Conservation (phyloP, 192 early-diverging fungal genomes). For the Linnemannia elongata region DNA sequence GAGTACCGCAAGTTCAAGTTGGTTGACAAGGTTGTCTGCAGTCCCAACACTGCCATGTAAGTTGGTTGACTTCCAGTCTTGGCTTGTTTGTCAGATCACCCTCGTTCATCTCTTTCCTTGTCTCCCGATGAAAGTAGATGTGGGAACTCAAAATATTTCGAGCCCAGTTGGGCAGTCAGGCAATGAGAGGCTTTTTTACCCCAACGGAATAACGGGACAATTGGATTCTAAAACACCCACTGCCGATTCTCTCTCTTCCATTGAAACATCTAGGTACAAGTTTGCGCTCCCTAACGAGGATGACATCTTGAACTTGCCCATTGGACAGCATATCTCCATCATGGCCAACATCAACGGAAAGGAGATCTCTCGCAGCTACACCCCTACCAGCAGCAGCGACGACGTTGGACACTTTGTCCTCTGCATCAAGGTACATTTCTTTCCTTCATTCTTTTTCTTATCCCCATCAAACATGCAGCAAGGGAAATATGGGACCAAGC, state of each 20-base stretch:
- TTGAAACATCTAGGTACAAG: slow-evolving; percentile 73
- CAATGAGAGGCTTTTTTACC: neutral
- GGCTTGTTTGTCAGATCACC: neutral
- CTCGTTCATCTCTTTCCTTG: neutral
- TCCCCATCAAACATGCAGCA: neutral
- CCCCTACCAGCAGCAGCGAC: slow-evolving; percentile 88
- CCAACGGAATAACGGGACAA: slow-evolving; percentile 9
- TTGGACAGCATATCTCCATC: slow-evolving; percentile 94
- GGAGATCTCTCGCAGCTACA: slow-evolving; percentile 89
- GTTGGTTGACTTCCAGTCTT: slow-evolving; percentile 7
- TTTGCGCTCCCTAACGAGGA: slow-evolving; percentile 82
- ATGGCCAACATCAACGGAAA: slow-evolving; percentile 89
- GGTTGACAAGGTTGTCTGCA: slow-evolving; percentile 80
- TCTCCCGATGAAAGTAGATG: slow-evolving; percentile 8
- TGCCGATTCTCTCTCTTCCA: neutral
- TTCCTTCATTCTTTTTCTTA: neutral
- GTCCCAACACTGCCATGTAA: slow-evolving; percentile 90
- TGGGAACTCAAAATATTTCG: neutral
- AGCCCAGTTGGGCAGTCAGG: neutral
- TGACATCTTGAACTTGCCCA: slow-evolving; percentile 86
- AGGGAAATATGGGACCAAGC: neutral
- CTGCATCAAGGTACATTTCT: slow-evolving; percentile 82
- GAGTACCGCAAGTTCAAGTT: slow-evolving; percentile 85
- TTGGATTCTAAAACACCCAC: neutral
- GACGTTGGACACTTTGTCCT: slow-evolving; percentile 92